These are phyloP conservation scores for Umbelopsis sp. DNA, from an alignment of 192 early-diverging fungal species.

Conservation along the genomic window DNA sequence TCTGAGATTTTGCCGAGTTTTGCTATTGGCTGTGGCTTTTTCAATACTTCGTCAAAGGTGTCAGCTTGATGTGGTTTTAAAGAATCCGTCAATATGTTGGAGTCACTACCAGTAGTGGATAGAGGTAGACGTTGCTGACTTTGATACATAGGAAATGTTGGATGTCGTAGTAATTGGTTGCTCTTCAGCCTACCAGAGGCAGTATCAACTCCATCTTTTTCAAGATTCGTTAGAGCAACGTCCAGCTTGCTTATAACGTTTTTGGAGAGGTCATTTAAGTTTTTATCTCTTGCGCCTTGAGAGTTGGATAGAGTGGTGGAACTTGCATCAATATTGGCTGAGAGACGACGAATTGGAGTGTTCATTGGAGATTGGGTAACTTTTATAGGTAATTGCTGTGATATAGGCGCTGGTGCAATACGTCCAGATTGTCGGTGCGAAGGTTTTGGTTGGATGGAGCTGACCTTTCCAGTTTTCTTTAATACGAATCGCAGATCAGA, in stretches of 20 bases:
- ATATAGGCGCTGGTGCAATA: neutral
- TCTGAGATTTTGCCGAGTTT: conserved; percentile 1
- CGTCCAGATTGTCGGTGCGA: neutral
- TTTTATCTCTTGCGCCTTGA: neutral
- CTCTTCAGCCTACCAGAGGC: neutral
- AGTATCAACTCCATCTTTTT: neutral
- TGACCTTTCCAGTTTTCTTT: neutral
- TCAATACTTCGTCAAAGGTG: neutral
- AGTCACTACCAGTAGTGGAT: neutral
- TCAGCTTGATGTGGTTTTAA: neutral
- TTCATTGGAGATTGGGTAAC: neutral
- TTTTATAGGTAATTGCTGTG: neutral
- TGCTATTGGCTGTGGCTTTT: conserved; percentile 5
- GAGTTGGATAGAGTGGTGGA: neutral
- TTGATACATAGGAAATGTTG: neutral
- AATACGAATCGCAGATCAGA: conserved; percentile 6
- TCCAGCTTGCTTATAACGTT: conserved; percentile 12
- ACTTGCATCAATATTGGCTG: neutral
- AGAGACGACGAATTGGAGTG: neutral
- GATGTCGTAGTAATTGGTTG: neutral
- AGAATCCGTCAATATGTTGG: neutral
- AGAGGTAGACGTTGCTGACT: conserved; percentile 1
- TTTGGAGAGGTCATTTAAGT: neutral
- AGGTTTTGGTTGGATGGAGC: neutral
- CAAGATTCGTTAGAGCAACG: neutral